Conservation (phyloP, 768 basidiomycete species). For the Inosperma sp. region DNA sequence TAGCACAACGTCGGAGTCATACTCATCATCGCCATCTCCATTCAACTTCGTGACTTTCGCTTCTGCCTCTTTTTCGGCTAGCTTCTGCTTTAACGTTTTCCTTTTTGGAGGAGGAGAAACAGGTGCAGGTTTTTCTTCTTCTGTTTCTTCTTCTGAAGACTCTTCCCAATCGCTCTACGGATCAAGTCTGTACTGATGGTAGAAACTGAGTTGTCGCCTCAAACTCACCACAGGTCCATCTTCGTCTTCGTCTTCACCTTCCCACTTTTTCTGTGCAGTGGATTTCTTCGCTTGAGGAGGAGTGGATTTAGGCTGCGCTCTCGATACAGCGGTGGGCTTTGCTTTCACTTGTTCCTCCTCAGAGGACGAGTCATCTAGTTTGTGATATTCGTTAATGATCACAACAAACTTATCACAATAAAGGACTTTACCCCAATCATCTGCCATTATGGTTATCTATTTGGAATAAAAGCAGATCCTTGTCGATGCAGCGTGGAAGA, state of each 20-base stretch:
- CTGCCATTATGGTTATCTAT: conserved; percentile 18
- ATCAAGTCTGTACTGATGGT: conserved; percentile 10
- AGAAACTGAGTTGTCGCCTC: not conserved
- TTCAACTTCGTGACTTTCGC: conserved; percentile 49
- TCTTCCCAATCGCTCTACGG: conserved; percentile 90
- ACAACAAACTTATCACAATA: conserved; percentile 2
- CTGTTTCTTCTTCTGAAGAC: conserved; percentile 48
- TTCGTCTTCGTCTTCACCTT: conserved; percentile 88
- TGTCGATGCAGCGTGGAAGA: too few species aligned
- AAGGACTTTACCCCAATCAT: conserved; percentile 19
- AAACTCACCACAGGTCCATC: conserved; percentile 68
- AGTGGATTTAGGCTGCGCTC: conserved; percentile 16
- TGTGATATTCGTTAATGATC: conserved; percentile 9
- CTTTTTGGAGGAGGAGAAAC: conserved; percentile 84
- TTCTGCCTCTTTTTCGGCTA: conserved; percentile 86
- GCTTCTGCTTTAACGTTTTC: conserved; percentile 83
- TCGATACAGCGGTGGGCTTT: conserved; percentile 21
- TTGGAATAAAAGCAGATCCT: too few species aligned
- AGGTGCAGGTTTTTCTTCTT: conserved; percentile 47
- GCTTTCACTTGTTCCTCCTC: conserved; percentile 27
- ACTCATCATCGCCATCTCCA: conserved; percentile 46
- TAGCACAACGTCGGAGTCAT: conserved; percentile 68
- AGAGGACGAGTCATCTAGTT: conserved; percentile 37
- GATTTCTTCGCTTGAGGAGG: conserved; percentile 15
- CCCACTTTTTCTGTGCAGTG: conserved; percentile 63